Evolutionary conservation across 768 basidiomycete genomes (phyloP), one percentile per base, ranked within the genome.

Genomic region (Rhodotorula taiwanensis): DNA sequence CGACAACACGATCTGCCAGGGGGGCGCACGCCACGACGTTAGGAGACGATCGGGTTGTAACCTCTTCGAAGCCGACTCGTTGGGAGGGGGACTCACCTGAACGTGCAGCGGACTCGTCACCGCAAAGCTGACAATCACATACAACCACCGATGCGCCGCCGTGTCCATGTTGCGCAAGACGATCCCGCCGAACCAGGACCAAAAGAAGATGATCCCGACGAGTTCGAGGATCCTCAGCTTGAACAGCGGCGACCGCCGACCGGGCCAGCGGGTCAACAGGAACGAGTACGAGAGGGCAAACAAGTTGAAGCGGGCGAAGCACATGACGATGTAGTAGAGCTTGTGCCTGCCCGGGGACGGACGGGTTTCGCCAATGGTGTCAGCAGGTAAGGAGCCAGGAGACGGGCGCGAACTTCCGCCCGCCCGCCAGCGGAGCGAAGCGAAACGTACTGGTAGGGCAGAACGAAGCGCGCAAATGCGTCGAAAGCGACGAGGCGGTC

Each of bases 221-320:
- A 95, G 71, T 76, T 99, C 94, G 57, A 77, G 73, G 28, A 85
- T 75, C 75, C 83, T 80, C 81, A 53, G 84, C 80, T 36, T 82
- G 83, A 73, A 78, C 80, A 47, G 82, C 81, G 72, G 86, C 83
- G 62, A 82, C 83, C 16, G 83, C 10, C 83, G 63, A 81, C 84
- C 71, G 81, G 76, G 60, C 76, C 72, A 61, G 69, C 75, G 33
- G 60, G 67, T 80, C 59, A 82, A 78, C 59, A 97, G 79, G 76
- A 83, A 90, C 34, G 73, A 75, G 75, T 94, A 99, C 3, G 92
- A 91, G 62, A 86, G 84, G 57, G 79, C 85, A 76, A 94, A 95
- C 50, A 99, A 86, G 76, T 99, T 99, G 79, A 97, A 94, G 49
- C 94, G 84, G 6, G 86, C 94, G 64, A 98, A 84, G 25, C 83